Base-by-base conservation (phyloP, 176 grass and related monocot genomes). In the Miscanthus lutarioriparius region DNA sequence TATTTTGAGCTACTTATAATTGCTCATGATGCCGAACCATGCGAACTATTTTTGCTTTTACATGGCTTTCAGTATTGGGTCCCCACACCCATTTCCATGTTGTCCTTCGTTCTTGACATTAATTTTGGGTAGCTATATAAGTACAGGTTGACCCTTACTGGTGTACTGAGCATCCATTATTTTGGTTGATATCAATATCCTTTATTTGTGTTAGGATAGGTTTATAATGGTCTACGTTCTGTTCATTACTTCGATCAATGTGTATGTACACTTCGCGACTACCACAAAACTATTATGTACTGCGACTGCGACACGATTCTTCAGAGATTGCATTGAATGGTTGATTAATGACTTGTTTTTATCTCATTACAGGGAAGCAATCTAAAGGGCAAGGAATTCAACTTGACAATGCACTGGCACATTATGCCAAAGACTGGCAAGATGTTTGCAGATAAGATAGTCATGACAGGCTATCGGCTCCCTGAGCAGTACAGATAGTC, bases 371-470 rank as follows among this genome's bases (percentile, higher is more conserved):
- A 99, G 96, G 96, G 96, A 83, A 94, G 93, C 89, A 92, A 99
- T 83, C 80, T 99, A 39, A 94, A 91, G 59, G 90, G 93, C 40
- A 99, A 92, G 76, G 96, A 96, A 40, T 99, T 92, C 48, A 99
- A 99, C 75, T 78, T 99, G 90, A 99, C 96, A 5, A 90, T 99
- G 90, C 96, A 99, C 78, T 99, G 96, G 96, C 96, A 99, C 49
- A 91, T 99, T 48, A 99, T 99, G 96, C 93, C 96, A 4, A 96
- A 99, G 87, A 94, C 96, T 12, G 96, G 91, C 68, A 99, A 96
- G 85, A 99, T 99, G 96, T 92, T 96, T 74, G 91, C 96, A 64
- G 93, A 99, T 83, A 99, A 99, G 91, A 96, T 99, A 58, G 96
- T 99, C 25, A 89, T 99, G 90, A 88, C 90, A 16, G 93, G 96